Conservation (phyloP, 768 basidiomycete genomes). For the Leccinum broughii region DNA sequence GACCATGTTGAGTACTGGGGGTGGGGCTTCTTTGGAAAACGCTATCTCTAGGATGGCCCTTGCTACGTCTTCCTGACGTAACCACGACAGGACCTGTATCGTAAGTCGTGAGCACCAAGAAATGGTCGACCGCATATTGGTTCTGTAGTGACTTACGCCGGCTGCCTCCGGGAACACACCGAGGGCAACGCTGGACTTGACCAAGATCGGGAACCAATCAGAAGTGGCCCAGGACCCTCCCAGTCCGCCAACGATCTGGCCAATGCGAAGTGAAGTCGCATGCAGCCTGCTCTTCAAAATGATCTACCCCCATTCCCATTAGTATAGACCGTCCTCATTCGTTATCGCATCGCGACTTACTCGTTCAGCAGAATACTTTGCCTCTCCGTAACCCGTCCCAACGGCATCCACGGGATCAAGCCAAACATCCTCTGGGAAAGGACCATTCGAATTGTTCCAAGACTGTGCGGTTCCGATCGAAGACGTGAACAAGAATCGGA, state of each 20-base stretch:
- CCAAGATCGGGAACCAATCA: constrained; percentile 49
- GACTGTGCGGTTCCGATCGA: constrained; percentile 38
- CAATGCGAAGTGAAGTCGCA: constrained; percentile 42
- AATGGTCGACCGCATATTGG: not conserved
- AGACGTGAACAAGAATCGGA: constrained; percentile 43
- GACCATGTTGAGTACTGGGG: constrained; percentile 36
- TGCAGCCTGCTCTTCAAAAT: constrained; percentile 40
- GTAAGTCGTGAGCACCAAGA: too few species aligned
- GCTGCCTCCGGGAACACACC: constrained; percentile 30
- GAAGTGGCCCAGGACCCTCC: constrained; percentile 44
- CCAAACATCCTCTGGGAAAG: constrained; percentile 38
- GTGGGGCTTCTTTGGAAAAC: constrained; percentile 17
- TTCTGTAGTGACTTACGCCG: constrained; percentile 31
- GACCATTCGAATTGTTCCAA: constrained; percentile 31
- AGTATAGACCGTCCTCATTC: not conserved
- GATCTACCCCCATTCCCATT: constrained; percentile 26
- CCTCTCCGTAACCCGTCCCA: constrained; percentile 47
- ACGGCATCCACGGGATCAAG: constrained; percentile 34
- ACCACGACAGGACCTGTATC: constrained; percentile 41
- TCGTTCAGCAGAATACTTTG: constrained; percentile 45
- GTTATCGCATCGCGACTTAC: constrained; percentile 17
- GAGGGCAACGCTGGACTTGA: constrained; percentile 34
- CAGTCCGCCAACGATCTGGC: constrained; percentile 44
- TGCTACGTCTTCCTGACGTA: constrained; percentile 42
- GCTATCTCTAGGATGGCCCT: constrained; percentile 33